Base-by-base conservation (phyloP, 2,329 filamentous ascomycete species). In the Scedosporium minutisporum region DNA sequence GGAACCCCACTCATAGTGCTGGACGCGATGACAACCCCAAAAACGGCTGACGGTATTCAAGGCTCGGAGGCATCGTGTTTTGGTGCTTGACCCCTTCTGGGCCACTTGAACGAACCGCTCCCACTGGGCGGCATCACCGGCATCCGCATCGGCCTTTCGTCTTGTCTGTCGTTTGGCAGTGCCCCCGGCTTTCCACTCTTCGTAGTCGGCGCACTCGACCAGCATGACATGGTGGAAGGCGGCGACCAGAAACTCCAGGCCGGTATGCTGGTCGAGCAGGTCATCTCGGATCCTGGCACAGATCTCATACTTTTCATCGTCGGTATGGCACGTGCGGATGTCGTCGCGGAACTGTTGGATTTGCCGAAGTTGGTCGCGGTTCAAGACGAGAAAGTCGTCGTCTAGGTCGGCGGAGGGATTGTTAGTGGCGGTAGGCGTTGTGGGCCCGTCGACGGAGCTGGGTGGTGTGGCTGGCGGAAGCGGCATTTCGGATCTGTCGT, bases 1-100 rank as follows among this genome's bases (percentile, higher is more conserved):
- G 33, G 62, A 62, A 53, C 46, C 59, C 61, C 25, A 63, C 42
- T 63, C 5, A 57, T 66, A 66, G 57, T 66, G 59, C 59, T 64
- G 38, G 42, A 66, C 62, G 48, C 57, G 33, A 27, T 63, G 58
- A 57, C 27, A 14, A 23, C 60, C 64, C 61, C 58, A 65, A 41
- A n/a, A 55, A 27, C n/a, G 48, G 16, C 21, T 41, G 2, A 63
- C 25, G n/a, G 16, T 38, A 10, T 60, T 60, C 6, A 63, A 58
- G 18, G 62, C 51, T 21, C 23, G 7, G 51, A 61, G 58, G 25
- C 61, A 59, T 53, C 18, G n/a, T 10, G 18, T 10, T 29, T 48
- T 51, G 5, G 38, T 53, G 3, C 16, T 29, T 18, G 33, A 58
- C 6, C 33, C 16, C 23, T 44, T 23, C 16, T n/a, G 14, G 16